Conservation (phyloP, 2,329 filamentous ascomycete genomes). For the Aspergillus flavus region DNA sequence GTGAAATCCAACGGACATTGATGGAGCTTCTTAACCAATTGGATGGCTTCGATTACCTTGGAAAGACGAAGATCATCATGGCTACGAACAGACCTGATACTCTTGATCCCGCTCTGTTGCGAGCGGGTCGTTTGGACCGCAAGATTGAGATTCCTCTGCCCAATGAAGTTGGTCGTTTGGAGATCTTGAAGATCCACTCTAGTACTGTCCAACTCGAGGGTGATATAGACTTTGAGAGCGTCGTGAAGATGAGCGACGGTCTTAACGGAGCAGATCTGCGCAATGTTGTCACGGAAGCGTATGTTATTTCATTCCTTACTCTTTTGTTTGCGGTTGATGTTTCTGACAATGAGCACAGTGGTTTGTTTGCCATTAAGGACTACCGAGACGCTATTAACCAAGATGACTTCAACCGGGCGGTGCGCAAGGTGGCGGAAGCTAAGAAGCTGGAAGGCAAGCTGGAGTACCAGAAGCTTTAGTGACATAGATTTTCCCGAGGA, state of each 20-base stretch:
- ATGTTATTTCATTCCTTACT: slow-evolving; percentile 50
- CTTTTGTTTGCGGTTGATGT: not conserved
- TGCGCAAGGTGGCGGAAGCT: slow-evolving; percentile 92
- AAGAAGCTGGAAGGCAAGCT: slow-evolving; percentile 99
- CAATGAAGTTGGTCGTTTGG: slow-evolving; percentile 92
- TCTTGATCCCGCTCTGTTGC: slow-evolving; percentile 86
- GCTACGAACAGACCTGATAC: slow-evolving; percentile 96
- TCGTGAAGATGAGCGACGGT: slow-evolving; percentile 99
- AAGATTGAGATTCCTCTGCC: slow-evolving; percentile 98
- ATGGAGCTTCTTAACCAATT: slow-evolving; percentile 99
- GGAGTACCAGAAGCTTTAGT: slow-evolving; percentile 92
- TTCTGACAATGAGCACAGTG: slow-evolving; percentile 55
- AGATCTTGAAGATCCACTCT: slow-evolving; percentile 98
- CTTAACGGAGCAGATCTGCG: slow-evolving; percentile 96
- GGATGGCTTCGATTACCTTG: slow-evolving; percentile 97
- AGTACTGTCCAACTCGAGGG: slow-evolving; percentile 84
- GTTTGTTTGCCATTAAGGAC: slow-evolving; percentile 97
- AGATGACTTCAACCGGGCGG: slow-evolving; percentile 99
- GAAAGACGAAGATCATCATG: slow-evolving; percentile 99
- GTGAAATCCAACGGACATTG: slow-evolving; percentile 95
- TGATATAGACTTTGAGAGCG: slow-evolving; percentile 97
- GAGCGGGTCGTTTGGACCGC: slow-evolving; percentile 89
- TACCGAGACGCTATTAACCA: slow-evolving; percentile 95
- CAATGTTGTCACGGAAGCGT: slow-evolving; percentile 98
- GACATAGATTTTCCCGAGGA: slow-evolving; percentile 20